Conservation (phyloP, 2,329 filamentous ascomycete species). For the Whalleya microplaca region DNA sequence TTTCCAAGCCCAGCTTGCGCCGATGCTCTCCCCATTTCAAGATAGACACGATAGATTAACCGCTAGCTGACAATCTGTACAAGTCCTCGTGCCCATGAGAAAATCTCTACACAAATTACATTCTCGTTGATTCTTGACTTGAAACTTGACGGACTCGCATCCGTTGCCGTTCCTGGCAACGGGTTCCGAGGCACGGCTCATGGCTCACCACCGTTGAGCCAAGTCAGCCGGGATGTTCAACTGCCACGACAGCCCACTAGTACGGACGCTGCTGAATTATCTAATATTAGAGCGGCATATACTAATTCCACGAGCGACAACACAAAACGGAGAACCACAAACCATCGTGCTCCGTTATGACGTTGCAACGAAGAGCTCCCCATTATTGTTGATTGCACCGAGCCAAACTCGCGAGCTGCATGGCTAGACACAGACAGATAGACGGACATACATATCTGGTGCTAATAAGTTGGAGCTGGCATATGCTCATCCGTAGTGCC, state of each 20-base stretch:
- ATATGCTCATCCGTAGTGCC: not conserved
- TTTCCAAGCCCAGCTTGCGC: not conserved
- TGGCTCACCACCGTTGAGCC: constrained; percentile 4
- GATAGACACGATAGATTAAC: not conserved
- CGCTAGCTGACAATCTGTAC: too few species aligned
- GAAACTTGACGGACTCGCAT: too few species aligned
- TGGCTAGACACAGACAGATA: too few species aligned
- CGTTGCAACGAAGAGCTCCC: constrained; percentile 14
- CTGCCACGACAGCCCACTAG: not conserved
- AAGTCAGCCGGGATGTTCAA: not conserved
- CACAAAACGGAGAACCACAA: constrained; percentile 12
- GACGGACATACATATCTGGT: too few species aligned
- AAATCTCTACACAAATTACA: too few species aligned
- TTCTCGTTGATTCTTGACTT: too few species aligned
- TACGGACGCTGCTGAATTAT: not conserved
- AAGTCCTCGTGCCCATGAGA: too few species aligned
- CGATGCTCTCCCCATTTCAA: not conserved
- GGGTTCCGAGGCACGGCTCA: constrained; percentile 9
- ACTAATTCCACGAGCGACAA: not conserved
- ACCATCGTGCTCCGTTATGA: constrained; percentile 28
- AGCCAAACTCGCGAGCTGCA: too few species aligned
- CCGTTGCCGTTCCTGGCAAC: constrained; percentile 12
- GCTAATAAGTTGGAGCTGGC: not conserved
- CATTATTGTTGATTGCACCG: constrained; percentile 17
- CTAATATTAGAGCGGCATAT: not conserved